phyloP scores from a whole-genome alignment of 768 basidiomycete genomes.

The Leccinellum rugosiceps region DNA sequence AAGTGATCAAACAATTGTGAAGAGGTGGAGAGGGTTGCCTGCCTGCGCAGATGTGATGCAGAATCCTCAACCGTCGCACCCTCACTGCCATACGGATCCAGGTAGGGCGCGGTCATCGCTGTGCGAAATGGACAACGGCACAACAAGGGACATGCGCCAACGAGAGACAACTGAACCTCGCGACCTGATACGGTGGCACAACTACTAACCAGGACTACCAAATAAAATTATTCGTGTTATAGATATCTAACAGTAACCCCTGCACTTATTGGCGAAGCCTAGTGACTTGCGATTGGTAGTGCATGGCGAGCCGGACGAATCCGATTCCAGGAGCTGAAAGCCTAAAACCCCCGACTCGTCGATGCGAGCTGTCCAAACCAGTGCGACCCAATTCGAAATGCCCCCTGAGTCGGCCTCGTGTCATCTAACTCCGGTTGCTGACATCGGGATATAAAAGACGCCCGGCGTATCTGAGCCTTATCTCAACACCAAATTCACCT shows the following conservation, averaged over 20 bases:
- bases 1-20: neutral
- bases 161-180: neutral
- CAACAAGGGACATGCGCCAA: neutral
- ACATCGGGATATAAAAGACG: conserved; percentile 15
- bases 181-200: neutral
- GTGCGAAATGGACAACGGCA: neutral
- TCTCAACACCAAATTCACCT: neutral
- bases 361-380: conserved; percentile 3
- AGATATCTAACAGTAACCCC: neutral
- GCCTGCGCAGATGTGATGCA: neutral
- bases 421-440: no score
- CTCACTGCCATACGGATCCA: neutral
- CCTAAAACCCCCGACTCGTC: neutral
- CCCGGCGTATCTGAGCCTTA: conserved; percentile 6
- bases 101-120: neutral
- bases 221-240: neutral
- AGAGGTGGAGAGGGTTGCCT: neutral
- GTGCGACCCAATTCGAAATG: neutral
- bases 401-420: no score
- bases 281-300: neutral
- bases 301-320: neutral
- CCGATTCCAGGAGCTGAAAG: neutral
- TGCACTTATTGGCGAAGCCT: neutral
- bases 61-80: neutral
- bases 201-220: neutral